Evolutionary conservation across 2,329 filamentous ascomycete species (phyloP), one percentile per base, ranked within the genome.

Genomic region (Botryotinia globosa): DNA sequence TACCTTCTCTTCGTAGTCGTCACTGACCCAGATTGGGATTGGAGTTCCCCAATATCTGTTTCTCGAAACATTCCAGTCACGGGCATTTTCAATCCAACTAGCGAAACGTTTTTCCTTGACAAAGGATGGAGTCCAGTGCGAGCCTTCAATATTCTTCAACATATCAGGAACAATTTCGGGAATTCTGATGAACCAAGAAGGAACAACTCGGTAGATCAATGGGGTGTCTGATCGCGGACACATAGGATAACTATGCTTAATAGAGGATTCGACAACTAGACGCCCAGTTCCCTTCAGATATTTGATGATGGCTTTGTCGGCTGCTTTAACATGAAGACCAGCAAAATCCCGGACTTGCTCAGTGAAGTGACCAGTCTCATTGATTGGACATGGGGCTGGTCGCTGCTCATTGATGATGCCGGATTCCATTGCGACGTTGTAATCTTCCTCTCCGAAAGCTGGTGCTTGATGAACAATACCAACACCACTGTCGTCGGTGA

Each of bases 11-110:
- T 95, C 92, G 79, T 91, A 85, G 80, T 98, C 94, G 44, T 97
- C 93, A 79, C 93, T 97, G 54, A 93, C 91, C 95, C 95, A 98
- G 51, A 98, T 83, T 10, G 94, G 94, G 73, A 98, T 90, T 2
- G 94, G 94, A 0, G 94, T 98, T 68, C 95, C 95, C 95, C 95
- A 98, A 83, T 97, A 98, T 72, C 95, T 89, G 82, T 97, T 97
- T 76, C 95, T 88, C 71, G 94, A 96, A 45, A 98, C 92, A 80
- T 97, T 97, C 95, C 95, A 98, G 82, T 98, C 95, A 73, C 92
- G 91, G 22, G 95, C 94, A 80, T 95, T 95, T 74, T 88, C 85
- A 75, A 98, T 95, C 95, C 95, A 98, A 83, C 90, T 96, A 63
- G 91, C 89, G 79, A 98, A 98, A 22, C 95, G 90, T 80, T 91